Percentiles rank a stretch among this genome's conserved stretches.
Conservation (phyloP, 2,329 filamentous ascomycete species). For the Parastagonospora nodorum region DNA sequence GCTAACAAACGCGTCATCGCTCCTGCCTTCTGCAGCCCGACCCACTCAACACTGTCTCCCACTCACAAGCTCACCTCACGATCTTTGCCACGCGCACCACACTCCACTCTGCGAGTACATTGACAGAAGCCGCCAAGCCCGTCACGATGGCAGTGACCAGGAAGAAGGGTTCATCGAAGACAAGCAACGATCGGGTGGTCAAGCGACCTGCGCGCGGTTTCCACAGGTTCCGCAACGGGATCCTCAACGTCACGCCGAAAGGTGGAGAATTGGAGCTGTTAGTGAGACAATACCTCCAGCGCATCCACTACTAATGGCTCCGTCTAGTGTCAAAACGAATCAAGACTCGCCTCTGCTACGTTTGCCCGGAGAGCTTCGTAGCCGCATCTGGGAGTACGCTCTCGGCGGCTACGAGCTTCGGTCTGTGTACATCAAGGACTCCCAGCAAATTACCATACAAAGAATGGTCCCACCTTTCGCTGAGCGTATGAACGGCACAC, state of each 20-base stretch:
- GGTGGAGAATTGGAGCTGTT: conserved; percentile 15
- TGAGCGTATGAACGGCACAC: background rate
- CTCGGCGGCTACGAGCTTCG: conserved; percentile 30
- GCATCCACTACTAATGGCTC: background rate
- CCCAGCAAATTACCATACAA: background rate
- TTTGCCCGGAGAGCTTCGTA: background rate
- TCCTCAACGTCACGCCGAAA: conserved; percentile 20
- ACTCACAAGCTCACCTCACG: too few relatives aligned
- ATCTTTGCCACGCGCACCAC: too few relatives aligned
- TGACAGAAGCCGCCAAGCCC: background rate
- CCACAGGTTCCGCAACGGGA: conserved; percentile 17
- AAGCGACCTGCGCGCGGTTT: conserved; percentile 21
- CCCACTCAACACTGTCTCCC: too few relatives aligned
- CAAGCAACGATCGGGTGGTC: conserved; percentile 2
- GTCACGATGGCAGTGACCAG: background rate
- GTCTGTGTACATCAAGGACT: background rate
- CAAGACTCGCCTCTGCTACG: background rate
- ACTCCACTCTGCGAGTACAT: too few relatives aligned
- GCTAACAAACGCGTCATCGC: too few relatives aligned
- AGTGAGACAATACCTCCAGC: background rate
- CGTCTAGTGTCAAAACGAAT: background rate
- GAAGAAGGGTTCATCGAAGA: background rate
- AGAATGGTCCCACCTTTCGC: background rate
- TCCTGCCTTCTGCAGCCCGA: too few relatives aligned
- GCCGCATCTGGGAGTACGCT: conserved; percentile 42